Base-by-base conservation (phyloP, 768 basidiomycete species). In the Psilocybe sp. region DNA sequence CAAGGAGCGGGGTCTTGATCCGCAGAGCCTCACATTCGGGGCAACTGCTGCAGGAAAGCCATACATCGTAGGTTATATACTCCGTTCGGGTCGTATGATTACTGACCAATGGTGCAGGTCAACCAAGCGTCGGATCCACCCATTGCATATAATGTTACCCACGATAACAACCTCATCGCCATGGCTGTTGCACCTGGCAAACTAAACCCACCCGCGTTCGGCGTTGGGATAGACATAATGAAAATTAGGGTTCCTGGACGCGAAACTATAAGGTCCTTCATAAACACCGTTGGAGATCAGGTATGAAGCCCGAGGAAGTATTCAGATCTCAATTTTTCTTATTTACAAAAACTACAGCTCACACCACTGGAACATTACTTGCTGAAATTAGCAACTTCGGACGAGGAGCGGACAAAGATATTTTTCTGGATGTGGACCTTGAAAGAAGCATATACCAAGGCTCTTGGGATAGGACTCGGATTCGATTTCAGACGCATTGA, bases 381-480 rank as follows among this genome's bases (percentile, higher is more conserved):
- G n/a, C 46, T 79, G 34, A 61, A 70, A 43, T 63, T 70, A 14
- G 69, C 73, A 9, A 60, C 76, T 6, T 65, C 79, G 20, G 64
- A 76, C 50, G 61, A 68, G 7, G 81, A 85, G 52, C 78, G 75
- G 2, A 67, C 88, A n/a, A 70, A 72, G 39, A 69, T 72, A 13
- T 87, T 93, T 64, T 90, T 87, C 60, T 85, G 85, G 76, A 80
- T 91, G 55, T 94, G 92, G 92, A 92, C 92, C 6, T 68, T 90
- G 63, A 95, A 95, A 67, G 92, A 95, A 64, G 91, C 92, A 3
- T 93, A 92, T 64, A 91, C 89, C 5, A 95, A 94, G 68, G 89
- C 90, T 2, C 75, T 93, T 32, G 92, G 92, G 0, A 62, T 87
- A 32, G 92, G 92, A 0, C 77, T 94, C 12, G 85, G 89, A 1